Percentiles rank a stretch among this genome's conserved stretches.
Evolutionary conservation across 768 basidiomycete species (phyloP).

Genomic region (Macrolepiota albuminosa): DNA sequence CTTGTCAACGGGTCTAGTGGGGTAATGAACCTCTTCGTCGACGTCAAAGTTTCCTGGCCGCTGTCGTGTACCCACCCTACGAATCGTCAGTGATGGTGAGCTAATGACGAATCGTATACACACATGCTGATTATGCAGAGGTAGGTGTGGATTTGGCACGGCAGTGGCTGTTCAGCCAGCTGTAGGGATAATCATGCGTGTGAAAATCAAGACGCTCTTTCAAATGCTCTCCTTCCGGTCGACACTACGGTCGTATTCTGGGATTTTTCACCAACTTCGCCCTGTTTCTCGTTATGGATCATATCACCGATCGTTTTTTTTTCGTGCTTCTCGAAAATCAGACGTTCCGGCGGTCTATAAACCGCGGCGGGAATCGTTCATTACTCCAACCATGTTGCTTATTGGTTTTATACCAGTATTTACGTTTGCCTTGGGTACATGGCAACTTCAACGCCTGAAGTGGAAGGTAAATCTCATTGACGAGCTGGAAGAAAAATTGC

Average conservation of each 20-base stretch:
- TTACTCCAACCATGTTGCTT: constrained; percentile 67
- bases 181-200: constrained; percentile 12
- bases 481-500: constrained; percentile 86
- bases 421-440: constrained; percentile 84
- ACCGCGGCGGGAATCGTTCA: constrained; percentile 53
- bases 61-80: constrained; percentile 37
- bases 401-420: constrained; percentile 86
- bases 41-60: constrained; percentile 52
- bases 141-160: neutral
- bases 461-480: constrained; percentile 96
- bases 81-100: neutral
- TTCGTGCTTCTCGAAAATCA: constrained; percentile 14
- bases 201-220: constrained; percentile 2
- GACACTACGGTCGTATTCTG: constrained; percentile 4
- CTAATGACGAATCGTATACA: neutral
- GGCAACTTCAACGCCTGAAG: constrained; percentile 90
- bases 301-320: constrained; percentile 6
- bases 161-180: constrained; percentile 2
- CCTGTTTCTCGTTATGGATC: neutral
- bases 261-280: neutral
- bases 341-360: constrained; percentile 48
- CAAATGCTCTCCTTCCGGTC: constrained; percentile 15
- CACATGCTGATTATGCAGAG: constrained; percentile 11
- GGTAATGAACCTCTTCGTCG: constrained; percentile 87
- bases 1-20: constrained; percentile 96